Evolutionary conservation across 345 rosid species (phyloP), one percentile per base, ranked within the genome.

Genomic region (Pistacia atlantica): DNA sequence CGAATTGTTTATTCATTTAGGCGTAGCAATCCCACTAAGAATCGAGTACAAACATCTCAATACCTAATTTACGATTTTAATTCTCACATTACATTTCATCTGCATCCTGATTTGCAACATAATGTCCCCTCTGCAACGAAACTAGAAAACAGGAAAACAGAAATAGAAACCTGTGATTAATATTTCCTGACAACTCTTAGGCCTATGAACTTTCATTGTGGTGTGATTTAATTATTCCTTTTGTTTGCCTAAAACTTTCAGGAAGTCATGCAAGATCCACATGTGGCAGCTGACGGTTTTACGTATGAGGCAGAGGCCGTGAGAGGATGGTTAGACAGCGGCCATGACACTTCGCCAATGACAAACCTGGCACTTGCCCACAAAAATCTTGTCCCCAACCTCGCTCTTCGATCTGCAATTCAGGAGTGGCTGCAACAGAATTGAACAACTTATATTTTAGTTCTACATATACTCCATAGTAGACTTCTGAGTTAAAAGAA

Each of bases 211-310:
- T 38, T 48, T 12, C 65, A 7, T 59, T 13, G 11, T 17, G 8
- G 8, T 52, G 14, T 35, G 37, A 65, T 64, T n/a, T 52, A 61
- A 18, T 54, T 10, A 2, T 13, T 31, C 12, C 13, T 49, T 65
- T 1, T 60, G 20, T 65, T 67, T 77, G 65, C 46, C 33, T 75
- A 57, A 42, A 79, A 74, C 49, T 54, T 80, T 68, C 84, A 94
- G 98, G 97, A 86, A 78, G 83, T 92, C 16, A 94, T 94, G 98
- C 90, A 65, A 81, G 97, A 92, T 58, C 98, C 97, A 2, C 88
- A 84, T 16, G 86, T 92, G 77, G 97, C 97, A 42, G 95, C 97
- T 0, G 98, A 92, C 18, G 97, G 98, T 37, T 86, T 65, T 69
- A 90, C 98, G 0, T 94, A 94, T 10, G 98, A 92, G 83, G 97